Conservation (phyloP, 2,329 filamentous ascomycete genomes). For the Pezicula rhizophila region DNA sequence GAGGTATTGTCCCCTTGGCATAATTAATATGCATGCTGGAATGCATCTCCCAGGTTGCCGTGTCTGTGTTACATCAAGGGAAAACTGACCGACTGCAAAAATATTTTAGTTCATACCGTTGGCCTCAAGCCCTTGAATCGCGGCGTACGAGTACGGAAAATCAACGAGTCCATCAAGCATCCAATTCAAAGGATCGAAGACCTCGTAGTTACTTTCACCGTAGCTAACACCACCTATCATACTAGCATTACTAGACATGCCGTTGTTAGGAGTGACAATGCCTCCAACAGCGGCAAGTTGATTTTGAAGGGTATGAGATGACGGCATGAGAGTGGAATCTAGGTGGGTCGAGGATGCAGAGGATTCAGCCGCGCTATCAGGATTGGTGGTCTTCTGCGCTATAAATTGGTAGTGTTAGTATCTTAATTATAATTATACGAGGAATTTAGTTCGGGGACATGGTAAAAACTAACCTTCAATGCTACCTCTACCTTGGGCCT, state of each 20-base stretch:
- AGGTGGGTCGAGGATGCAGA: constrained; percentile 62
- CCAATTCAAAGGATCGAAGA: constrained; percentile 91
- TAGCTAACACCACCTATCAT: constrained; percentile 40
- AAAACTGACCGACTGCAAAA: neutral
- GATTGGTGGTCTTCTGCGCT: constrained; percentile 75
- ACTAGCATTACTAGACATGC: constrained; percentile 13
- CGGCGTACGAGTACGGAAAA: constrained; percentile 64
- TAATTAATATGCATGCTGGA: too few species aligned
- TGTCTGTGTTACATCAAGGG: too few species aligned
- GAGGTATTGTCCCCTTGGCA: too few species aligned
- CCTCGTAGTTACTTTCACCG: constrained; percentile 69
- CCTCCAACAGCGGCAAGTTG: constrained; percentile 18
- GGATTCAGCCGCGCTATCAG: constrained; percentile 70
- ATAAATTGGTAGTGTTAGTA: constrained; percentile 28
- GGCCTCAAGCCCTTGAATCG: constrained; percentile 41
- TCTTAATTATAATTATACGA: constrained; percentile 10
- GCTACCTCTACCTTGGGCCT: constrained; percentile 61
- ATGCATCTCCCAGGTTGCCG: too few species aligned
- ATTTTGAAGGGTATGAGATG: constrained; percentile 20
- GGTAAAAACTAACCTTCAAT: constrained; percentile 58
- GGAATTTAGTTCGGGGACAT: constrained; percentile 9
- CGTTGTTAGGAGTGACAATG: constrained; percentile 18
- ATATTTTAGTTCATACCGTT: constrained; percentile 18
- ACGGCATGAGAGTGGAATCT: constrained; percentile 51
- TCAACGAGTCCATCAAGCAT: constrained; percentile 82